Base-by-base conservation (phyloP, 2,329 filamentous ascomycete genomes). In the Colletotrichum spaethianum region DNA sequence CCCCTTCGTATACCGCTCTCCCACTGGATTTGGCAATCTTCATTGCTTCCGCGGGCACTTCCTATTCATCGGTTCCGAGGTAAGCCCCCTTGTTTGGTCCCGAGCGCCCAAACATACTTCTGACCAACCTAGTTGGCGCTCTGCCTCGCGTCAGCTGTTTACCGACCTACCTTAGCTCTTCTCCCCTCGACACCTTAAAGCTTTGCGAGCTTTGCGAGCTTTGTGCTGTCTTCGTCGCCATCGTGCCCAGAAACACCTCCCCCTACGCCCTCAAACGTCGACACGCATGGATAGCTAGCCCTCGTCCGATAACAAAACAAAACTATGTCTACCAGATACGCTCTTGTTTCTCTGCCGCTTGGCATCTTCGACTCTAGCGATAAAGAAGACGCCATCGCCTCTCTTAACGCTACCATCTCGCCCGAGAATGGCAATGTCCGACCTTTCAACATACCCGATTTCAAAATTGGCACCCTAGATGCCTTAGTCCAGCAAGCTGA, bases 401-500 rank as follows among this genome's bases (percentile, higher is more conserved):
- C 94, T 56, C 84, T 99, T 74, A 90, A 91, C 76, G 85, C 91
- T 67, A 94, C 92, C 52, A 88, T 98, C 67, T 87, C 90, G 61
- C 85, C 90, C 69, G 94, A 97, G 77, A 92, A 93, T 82, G 94
- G 93, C 80, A 90, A 89, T 63, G 92, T 94, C 56, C 86, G 91
- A 63, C 91, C 92, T 2, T 98, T 98, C 80, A 86, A 90, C 68
- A 93, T 98, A 74, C 96, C 96, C 26, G 93, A 95, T 75, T 98
- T 99, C 89, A 99, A 98, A 87, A 97, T 99, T 81, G 96, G 96
- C 70, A 98, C 96, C 0, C 89, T 99, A 46, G 96, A 99, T 84
- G 94, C 93, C 48, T 88, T 99, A 70, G 95, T 99, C 55, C 94
- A 98, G 84, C 96, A 99, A 83, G 96, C 96, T 68, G 96, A 99